Evolutionary conservation across 2,329 filamentous ascomycete genomes (phyloP), one percentile per base, ranked within the genome.

Genomic region (Beauveria australis): DNA sequence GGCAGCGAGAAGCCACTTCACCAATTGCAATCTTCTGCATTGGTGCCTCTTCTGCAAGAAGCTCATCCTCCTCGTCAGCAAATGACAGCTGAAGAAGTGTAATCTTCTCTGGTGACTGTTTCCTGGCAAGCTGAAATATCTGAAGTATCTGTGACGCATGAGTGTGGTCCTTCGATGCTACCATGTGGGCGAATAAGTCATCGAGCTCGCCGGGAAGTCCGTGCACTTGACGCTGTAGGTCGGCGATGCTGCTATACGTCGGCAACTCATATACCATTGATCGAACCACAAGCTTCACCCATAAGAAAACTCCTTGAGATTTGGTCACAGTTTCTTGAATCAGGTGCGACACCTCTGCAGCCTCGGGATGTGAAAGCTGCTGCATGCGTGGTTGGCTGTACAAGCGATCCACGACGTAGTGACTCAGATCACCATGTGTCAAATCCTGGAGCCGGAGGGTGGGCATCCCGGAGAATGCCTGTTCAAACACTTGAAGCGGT

Each of bases 291-390:
- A 68, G 62, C 18, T 58, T 63, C 0, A 66, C 48, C 67, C 67
- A 68, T 5, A 68, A 55, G 14, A 68, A 68, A 1, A 68, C 66
- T 0, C 67, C 67, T 4, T 64, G 52, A 0, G 67, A 49, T 33
- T 59, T 59, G 18, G 46, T 46, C 3, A 59, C 56, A 7, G 14
- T 33, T 41, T 53, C 48, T n/a, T 46, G 47, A 26, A 59, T 53
- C 22, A 59, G 10, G 18, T 8, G 5, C 5, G 47, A 30, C n/a
- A 59, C 30, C 2, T 46, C 24, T 16, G 33, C 12, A 4, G 18
- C n/a, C 4, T 22, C 9, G 1, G 46, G 46, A 28, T 10, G 26
- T 18, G 48, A 33, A 18, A 59, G 47, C n/a, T 46, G 47, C 8
- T 41, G 47, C 47, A 59, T 59, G n/a, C 12, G 48, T n/a, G 40